Evolutionary conservation across 495 filamentous ascomycete genomes (phyloP), one percentile per base, ranked within the genome.

Genomic region (Aeminium ludgeri): DNA sequence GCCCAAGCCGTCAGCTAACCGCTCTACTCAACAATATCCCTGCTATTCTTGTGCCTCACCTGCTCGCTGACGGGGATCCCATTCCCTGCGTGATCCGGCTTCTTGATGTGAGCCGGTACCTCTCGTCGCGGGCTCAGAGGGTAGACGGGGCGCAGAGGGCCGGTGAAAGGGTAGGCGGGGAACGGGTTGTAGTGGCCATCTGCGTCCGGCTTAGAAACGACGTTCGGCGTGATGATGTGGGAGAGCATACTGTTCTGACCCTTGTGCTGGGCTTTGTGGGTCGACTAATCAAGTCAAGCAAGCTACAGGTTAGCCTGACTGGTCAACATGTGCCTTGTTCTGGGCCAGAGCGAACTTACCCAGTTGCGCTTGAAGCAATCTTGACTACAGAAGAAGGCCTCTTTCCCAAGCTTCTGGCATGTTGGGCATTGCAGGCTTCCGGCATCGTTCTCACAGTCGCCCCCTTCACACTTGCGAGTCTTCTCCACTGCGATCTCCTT

Each of bases 351-450:
- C 40, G 37, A 36, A 59, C 78, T 56, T 73, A 96, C 89, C 89
- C 89, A 97, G 65, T 83, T 96, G 56, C 74, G 74, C 68, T 94
- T 96, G 65, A 97, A 97, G 69, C 89, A 97, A 53, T 96, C 91
- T 57, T 97, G 91, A 10, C 85, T 85, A 66, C 89, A 97, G 67
- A 96, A 97, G 60, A 73, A 93, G 63, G 83, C 89, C 56, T 87
- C 83, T 53, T 80, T 86, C 36, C 81, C 86, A 38, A 82, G 59
- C 60, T 86, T 94, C 44, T 94, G 66, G 52, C 89, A 97, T 34
- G 80, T 95, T 19, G 89, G 89, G 65, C 89, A 97, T 57, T 96
- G 86, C 10, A 96, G 63, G 18, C 74, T 65, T 27, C 83, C 76
- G 31, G 84, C 83, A 44, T 84, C 75, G 45, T 95, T 92, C 5